A percentile compares a stretch with the other conserved stretches of the same genome.
Evolutionary conservation across 2,329 filamentous ascomycete species (phyloP).

Genomic region (Fusarium hostae): DNA sequence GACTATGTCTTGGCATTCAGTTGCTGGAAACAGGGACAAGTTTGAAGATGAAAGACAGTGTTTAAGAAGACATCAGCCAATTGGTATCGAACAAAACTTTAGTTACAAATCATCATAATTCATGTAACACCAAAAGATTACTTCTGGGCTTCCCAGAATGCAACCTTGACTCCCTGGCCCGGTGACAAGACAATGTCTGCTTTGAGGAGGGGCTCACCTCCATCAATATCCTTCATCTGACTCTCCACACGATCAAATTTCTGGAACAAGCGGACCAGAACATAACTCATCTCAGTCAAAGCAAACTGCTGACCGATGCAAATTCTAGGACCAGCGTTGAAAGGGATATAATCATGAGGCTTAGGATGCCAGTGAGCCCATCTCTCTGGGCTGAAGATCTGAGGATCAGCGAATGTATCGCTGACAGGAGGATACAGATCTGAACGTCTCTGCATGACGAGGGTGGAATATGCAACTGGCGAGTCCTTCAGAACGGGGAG

Average conservation of each 20-base stretch:
- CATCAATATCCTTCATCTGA: constrained; percentile 65
- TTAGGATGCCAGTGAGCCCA: constrained; percentile 73
- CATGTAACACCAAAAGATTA: neutral
- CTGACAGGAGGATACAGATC: constrained; percentile 68
- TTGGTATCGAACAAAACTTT: neutral
- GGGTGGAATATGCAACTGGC: constrained; percentile 72
- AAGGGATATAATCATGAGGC: constrained; percentile 78
- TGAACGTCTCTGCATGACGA: constrained; percentile 77
- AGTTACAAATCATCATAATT: neutral
- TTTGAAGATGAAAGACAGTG: neutral
- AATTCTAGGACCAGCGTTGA: constrained; percentile 79
- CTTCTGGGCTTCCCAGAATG: constrained; percentile 61
- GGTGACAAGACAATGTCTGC: constrained; percentile 70
- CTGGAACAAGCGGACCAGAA: constrained; percentile 78
- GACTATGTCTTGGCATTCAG: neutral
- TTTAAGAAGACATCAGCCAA: neutral
- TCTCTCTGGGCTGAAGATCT: constrained; percentile 71
- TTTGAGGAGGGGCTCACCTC: constrained; percentile 64
- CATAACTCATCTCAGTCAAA: constrained; percentile 79
- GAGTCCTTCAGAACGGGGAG: constrained; percentile 75
- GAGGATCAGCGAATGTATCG: constrained; percentile 57
- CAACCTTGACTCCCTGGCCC: constrained; percentile 67
- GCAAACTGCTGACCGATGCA: constrained; percentile 87
- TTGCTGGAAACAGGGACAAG: neutral
- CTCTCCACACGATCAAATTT: constrained; percentile 72